Conservation (phyloP, 345 rosid genomes). For the Adansonia digitata region DNA sequence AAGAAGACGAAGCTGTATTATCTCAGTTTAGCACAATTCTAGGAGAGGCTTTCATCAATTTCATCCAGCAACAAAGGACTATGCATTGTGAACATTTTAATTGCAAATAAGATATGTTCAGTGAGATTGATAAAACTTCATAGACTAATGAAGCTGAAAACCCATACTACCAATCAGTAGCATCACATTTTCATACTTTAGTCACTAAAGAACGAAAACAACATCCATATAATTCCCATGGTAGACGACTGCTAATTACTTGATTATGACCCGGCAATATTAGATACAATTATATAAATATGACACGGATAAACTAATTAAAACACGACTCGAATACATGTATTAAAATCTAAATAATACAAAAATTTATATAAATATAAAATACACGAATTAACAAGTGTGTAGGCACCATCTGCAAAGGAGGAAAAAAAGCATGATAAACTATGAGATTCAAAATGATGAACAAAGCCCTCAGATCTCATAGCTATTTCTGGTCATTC, state of each 20-base stretch:
- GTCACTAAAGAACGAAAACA: neutral
- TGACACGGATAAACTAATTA: too few species aligned
- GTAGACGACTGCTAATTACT: neutral
- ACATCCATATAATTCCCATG: neutral
- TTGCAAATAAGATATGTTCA: neutral
- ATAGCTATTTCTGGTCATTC: conserved; percentile 13
- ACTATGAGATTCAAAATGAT: neutral
- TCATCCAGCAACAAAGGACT: neutral
- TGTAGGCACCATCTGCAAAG: too few species aligned
- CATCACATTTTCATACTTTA: neutral
- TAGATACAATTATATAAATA: too few species aligned
- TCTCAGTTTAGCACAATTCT: neutral
- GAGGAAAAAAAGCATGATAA: neutral
- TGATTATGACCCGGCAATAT: too few species aligned
- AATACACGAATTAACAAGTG: too few species aligned
- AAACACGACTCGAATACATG: too few species aligned
- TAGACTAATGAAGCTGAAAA: neutral
- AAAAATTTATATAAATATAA: too few species aligned
- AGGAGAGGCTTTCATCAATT: neutral
- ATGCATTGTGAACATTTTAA: neutral
- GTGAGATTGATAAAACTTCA: neutral
- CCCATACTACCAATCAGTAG: neutral
- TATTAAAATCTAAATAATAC: too few species aligned
- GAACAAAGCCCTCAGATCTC: too few species aligned
- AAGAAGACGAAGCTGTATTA: neutral